Conservation (phyloP, 1,139 yeast species). For the Kluyveromyces sp. region DNA sequence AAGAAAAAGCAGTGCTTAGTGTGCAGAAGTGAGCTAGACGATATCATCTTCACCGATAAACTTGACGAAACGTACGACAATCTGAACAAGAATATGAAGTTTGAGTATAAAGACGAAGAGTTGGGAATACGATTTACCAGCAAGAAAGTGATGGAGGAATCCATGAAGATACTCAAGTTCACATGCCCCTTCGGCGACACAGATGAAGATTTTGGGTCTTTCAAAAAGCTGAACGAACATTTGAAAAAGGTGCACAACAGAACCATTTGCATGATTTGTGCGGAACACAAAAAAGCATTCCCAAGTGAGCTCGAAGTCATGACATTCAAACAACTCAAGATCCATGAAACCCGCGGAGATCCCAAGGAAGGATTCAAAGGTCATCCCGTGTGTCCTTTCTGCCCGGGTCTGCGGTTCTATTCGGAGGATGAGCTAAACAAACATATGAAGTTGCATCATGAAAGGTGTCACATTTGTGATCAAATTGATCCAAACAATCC, state of each 20-base stretch:
- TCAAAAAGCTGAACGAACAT: conserved; percentile 60
- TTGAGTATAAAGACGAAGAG: conserved; percentile 36
- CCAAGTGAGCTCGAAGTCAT: conserved; percentile 62
- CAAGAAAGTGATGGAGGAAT: conserved; percentile 36
- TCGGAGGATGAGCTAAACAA: conserved; percentile 80
- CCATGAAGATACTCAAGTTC: conserved; percentile 47
- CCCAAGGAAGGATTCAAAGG: conserved; percentile 64
- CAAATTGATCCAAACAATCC: conserved; percentile 57
- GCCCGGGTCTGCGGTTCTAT: conserved; percentile 68
- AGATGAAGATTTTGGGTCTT: conserved; percentile 37
- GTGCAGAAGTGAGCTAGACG: conserved; percentile 66
- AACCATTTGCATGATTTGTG: conserved; percentile 68
- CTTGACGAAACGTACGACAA: conserved; percentile 38
- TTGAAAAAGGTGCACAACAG: conserved; percentile 54
- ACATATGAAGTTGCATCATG: conserved; percentile 82
- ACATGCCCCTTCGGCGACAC: conserved; percentile 44
- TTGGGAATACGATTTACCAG: conserved; percentile 49
- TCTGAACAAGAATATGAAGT: conserved; percentile 32
- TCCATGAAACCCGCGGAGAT: conserved; percentile 65
- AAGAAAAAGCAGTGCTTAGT: conserved; percentile 69
- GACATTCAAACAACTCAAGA: conserved; percentile 53
- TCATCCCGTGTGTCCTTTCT: conserved; percentile 85
- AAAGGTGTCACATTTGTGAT: conserved; percentile 86
- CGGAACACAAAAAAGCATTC: conserved; percentile 67
- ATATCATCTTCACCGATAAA: conserved; percentile 53